Conservation (phyloP, 1,284 basidiomycete genomes). For the Irpex sp. region DNA sequence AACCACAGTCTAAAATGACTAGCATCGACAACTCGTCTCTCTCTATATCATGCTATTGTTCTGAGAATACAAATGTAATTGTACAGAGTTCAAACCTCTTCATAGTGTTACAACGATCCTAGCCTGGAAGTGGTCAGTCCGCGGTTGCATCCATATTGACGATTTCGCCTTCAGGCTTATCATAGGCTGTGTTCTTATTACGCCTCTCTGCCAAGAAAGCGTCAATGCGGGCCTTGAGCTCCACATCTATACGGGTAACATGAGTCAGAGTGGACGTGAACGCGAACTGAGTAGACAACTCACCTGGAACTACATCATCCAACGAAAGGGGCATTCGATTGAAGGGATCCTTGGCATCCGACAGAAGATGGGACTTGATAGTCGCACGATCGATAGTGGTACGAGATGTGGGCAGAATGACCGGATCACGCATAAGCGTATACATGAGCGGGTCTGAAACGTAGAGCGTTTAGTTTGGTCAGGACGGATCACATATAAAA, state of each 20-base stretch:
- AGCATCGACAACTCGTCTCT: too few species aligned
- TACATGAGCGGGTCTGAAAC: constrained; percentile 87
- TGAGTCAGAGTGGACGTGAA: background rate
- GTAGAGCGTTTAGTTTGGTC: background rate
- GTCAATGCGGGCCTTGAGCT: constrained; percentile 63
- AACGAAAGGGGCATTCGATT: constrained; percentile 79
- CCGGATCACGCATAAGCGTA: constrained; percentile 95
- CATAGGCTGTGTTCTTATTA: constrained; percentile 31
- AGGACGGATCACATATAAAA: constrained; percentile 3
- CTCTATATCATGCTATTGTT: too few species aligned
- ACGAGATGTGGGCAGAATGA: constrained; percentile 84
- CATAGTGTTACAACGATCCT: background rate
- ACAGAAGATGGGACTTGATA: constrained; percentile 93
- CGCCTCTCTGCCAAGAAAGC: constrained; percentile 53
- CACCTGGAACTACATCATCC: constrained; percentile 79
- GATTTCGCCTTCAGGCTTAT: constrained; percentile 26
- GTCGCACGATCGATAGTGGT: constrained; percentile 86
- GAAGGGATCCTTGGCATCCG: constrained; percentile 90
- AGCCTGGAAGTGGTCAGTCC: background rate
- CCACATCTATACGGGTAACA: constrained; percentile 38
- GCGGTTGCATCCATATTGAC: constrained; percentile 30
- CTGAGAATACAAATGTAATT: too few species aligned
- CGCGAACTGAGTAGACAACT: constrained; percentile 17
- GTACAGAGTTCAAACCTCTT: too few species aligned
- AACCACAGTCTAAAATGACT: too few species aligned